Evolutionary conservation across 306 rosid species (phyloP).

Genomic region (Castanopsis chinensis): DNA sequence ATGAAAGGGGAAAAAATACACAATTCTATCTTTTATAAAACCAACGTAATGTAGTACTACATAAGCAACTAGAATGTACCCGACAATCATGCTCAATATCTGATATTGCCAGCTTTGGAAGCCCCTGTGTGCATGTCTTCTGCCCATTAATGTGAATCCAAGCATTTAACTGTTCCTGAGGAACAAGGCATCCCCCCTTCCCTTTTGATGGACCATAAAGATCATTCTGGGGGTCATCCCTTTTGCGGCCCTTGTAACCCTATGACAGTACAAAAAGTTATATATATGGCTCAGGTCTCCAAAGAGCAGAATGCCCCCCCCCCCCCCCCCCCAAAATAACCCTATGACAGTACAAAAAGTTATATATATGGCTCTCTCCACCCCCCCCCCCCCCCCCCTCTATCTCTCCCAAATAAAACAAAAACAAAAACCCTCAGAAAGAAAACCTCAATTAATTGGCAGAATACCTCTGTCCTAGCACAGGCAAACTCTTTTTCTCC

Average conservation of each 20-base stretch:
- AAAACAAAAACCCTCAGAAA: neutral
- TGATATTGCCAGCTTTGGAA: slow-evolving; percentile 36
- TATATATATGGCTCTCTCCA: too few species aligned
- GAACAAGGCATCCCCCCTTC: slow-evolving; percentile 52
- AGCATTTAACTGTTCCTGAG: slow-evolving; percentile 72
- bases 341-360: too few species aligned
- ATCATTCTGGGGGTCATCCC: slow-evolving; percentile 48
- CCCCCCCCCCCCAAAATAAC: neutral
- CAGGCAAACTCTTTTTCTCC: slow-evolving; percentile 45
- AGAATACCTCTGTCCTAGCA: slow-evolving; percentile 59
- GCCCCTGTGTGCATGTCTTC: slow-evolving; percentile 38
- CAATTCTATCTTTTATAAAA: neutral
- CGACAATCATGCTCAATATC: slow-evolving; percentile 55
- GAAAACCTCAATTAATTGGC: neutral
- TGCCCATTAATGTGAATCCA: slow-evolving; percentile 66
- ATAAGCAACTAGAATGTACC: slow-evolving; percentile 43
- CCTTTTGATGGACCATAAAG: slow-evolving; percentile 23
- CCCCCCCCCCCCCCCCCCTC: too few species aligned
- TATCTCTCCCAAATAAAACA: too few species aligned
- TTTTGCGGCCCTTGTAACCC: slow-evolving; percentile 66
- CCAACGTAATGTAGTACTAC: slow-evolving; percentile 7
- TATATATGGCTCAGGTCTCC: neutral
- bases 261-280: slow-evolving; percentile 20
- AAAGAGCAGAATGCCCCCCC: neutral
- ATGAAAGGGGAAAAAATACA: neutral